phyloP scores from a whole-genome alignment of 768 basidiomycete genomes.

The Pleurotus giganteus region DNA sequence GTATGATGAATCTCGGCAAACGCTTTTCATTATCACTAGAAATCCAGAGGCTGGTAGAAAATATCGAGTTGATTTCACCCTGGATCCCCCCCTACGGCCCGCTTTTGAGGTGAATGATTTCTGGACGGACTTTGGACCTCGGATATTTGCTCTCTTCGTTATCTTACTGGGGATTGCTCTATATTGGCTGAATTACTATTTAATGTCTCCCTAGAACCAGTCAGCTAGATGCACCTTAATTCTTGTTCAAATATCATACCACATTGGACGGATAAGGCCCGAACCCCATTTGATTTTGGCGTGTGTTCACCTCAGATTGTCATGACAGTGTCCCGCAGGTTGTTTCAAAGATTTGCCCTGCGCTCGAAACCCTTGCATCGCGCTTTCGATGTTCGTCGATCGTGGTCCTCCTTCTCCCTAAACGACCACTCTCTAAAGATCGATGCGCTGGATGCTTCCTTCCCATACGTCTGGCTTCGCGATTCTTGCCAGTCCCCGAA shows the following conservation, averaged over 20 bases:
- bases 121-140: constrained; percentile 50
- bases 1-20: constrained; percentile 70
- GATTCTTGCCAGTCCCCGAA: constrained; percentile 75
- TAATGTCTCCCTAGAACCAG: neutral
- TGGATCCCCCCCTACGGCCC: constrained; percentile 51
- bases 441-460: constrained; percentile 39
- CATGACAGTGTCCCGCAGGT: neutral
- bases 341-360: neutral
- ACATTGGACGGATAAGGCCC: too few relatives aligned
- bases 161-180: constrained; percentile 21
- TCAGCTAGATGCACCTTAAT: too few relatives aligned
- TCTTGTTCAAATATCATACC: too few relatives aligned
- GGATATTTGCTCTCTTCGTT: constrained; percentile 16
- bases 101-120: constrained; percentile 60
- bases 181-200: constrained; percentile 11
- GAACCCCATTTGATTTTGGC: too few relatives aligned
- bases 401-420: constrained; percentile 23
- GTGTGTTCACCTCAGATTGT: too few relatives aligned
- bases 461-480: constrained; percentile 78
- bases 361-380: neutral
- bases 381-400: neutral
- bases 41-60: constrained; percentile 40
- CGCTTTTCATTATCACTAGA: constrained; percentile 61
- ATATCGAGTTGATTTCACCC: constrained; percentile 34
- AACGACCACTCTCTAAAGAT: constrained; percentile 30